These are phyloP conservation scores for Penicillium flavigenum DNA, from an alignment of 495 filamentous ascomycete genomes.

Conservation along the genomic window DNA sequence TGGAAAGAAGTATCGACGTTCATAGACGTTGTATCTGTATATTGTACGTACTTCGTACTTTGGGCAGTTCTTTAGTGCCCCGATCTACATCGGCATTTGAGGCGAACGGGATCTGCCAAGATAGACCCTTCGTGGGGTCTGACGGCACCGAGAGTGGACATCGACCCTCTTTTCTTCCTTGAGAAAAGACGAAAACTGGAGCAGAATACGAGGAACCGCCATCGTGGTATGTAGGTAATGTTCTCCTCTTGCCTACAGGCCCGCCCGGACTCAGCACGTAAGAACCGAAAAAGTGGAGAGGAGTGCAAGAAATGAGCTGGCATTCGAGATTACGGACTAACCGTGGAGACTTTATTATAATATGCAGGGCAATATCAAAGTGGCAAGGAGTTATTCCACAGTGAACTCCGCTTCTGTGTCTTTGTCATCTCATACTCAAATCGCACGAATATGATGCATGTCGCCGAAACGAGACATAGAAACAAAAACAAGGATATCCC, in stretches of 20 bases:
- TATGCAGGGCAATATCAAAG: neutral
- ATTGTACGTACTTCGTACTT: neutral
- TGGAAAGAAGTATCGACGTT: neutral
- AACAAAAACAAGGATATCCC: conserved; percentile 10
- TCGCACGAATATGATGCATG: conserved; percentile 16
- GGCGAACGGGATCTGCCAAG: neutral
- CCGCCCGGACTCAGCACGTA: neutral
- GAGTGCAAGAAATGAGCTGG: neutral
- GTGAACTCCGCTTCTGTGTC: neutral
- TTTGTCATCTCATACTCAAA: neutral
- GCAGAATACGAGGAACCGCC: neutral
- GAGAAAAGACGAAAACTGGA: neutral
- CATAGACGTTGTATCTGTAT: neutral
- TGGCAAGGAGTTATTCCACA: neutral
- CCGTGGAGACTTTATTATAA: neutral
- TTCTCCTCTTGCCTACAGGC: neutral
- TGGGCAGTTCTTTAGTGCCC: neutral
- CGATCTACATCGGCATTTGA: neutral
- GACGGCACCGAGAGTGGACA: neutral
- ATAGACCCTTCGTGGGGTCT: neutral
- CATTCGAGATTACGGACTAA: neutral
- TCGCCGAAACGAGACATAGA: neutral
- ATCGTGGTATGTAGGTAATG: neutral
- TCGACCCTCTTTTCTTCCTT: neutral
- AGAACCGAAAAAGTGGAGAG: conserved; percentile 1